These are phyloP conservation scores for Persicaria maculosa DNA, from an alignment of 148 eudicot species.

Conservation along the genomic window DNA sequence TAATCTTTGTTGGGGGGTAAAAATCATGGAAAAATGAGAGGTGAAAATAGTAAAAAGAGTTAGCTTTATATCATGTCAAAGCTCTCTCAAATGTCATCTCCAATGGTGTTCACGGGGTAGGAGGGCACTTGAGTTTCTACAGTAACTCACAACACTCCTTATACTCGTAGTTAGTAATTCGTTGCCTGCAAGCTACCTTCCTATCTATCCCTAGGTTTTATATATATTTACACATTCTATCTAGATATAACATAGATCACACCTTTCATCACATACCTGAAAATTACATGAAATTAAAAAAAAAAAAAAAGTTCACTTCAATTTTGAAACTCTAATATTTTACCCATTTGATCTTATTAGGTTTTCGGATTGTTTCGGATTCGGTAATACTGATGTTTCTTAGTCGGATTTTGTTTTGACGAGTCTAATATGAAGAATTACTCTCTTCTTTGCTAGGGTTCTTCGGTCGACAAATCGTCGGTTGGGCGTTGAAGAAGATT, in stretches of 20 bases:
- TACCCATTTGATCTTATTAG: too few relatives aligned
- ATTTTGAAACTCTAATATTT: too few relatives aligned
- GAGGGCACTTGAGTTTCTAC: background rate
- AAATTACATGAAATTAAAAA: too few relatives aligned
- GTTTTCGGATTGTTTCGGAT: too few relatives aligned
- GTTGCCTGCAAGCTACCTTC: conserved; percentile 8
- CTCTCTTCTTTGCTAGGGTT: background rate
- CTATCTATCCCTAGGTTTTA: background rate
- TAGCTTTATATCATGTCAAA: conserved; percentile 9
- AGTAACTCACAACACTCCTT: background rate
- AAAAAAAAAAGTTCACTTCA: too few relatives aligned
- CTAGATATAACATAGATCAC: background rate
- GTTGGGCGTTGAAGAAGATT: background rate
- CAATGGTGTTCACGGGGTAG: background rate
- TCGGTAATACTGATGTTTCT: too few relatives aligned
- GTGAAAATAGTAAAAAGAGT: background rate
- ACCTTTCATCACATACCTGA: too few relatives aligned
- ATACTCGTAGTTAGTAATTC: conserved; percentile 1
- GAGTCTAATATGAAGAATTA: background rate
- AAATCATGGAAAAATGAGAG: background rate
- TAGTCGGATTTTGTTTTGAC: background rate
- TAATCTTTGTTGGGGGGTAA: background rate
- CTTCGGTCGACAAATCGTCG: background rate
- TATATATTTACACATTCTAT: background rate
- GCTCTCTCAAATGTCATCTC: conserved; percentile 10